These are phyloP conservation scores for Lodderomyces jiufengensis DNA, from an alignment of 1,139 yeast genomes.

Conservation along the genomic window DNA sequence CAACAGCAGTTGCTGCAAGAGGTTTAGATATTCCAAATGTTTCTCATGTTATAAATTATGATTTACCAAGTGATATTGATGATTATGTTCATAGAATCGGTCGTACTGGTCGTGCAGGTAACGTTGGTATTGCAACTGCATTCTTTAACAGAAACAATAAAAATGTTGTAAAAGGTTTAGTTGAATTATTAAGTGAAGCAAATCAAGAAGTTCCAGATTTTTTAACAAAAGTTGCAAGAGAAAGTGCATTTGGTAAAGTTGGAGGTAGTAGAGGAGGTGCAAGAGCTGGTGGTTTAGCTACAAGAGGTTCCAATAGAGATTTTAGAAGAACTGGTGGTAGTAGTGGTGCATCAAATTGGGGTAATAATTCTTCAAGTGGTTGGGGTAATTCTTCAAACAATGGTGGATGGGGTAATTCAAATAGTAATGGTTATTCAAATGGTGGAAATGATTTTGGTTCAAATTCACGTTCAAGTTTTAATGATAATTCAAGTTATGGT, in stretches of 20 bases:
- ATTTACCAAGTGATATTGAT: slow-evolving; percentile 93
- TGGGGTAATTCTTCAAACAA: slow-evolving; percentile 7
- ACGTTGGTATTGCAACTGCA: slow-evolving; percentile 96
- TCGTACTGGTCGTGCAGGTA: slow-evolving; percentile 99
- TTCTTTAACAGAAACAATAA: slow-evolving; percentile 95
- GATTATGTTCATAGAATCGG: slow-evolving; percentile 99
- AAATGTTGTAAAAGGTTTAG: slow-evolving; percentile 82
- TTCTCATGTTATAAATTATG: slow-evolving; percentile 95
- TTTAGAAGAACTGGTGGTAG: slow-evolving; percentile 49
- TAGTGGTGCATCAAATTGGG: slow-evolving; percentile 20
- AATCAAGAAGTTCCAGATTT: slow-evolving; percentile 96
- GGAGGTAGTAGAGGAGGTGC: slow-evolving; percentile 44
- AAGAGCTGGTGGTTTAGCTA: slow-evolving; percentile 38
- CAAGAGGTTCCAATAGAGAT: slow-evolving; percentile 53
- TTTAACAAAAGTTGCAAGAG: slow-evolving; percentile 77
- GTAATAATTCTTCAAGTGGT: slow-evolving; percentile 12
- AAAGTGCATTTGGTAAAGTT: slow-evolving; percentile 52
- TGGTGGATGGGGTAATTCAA: slow-evolving; percentile 8
- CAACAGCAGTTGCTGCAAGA: slow-evolving; percentile 99
- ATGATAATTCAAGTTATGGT: slow-evolving; percentile 27
- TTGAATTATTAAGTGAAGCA: slow-evolving; percentile 88
- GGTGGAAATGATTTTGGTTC: slow-evolving; percentile 11
- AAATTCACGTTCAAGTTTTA: slow-evolving; percentile 14
- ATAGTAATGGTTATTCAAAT: slow-evolving; percentile 10
- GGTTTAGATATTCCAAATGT: slow-evolving; percentile 99